These are phyloP conservation scores for Cyclotella sp. DNA, from an alignment of 108 stramenopile genomes.

Conservation along the genomic window DNA sequence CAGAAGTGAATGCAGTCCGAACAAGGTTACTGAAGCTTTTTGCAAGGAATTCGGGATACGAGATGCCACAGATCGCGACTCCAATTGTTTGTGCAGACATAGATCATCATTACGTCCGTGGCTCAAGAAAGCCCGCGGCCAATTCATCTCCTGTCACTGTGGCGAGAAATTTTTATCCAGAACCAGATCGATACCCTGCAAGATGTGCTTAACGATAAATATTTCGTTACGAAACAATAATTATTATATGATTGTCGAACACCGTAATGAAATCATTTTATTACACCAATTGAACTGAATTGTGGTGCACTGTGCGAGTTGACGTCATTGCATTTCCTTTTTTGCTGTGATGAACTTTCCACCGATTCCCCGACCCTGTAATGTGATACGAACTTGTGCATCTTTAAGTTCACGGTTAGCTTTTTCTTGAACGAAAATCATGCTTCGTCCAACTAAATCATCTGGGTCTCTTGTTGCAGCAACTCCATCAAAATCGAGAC, in stretches of 20 bases:
- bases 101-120: background rate
- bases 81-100: slow-evolving; percentile 9
- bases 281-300: background rate
- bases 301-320: too few species aligned
- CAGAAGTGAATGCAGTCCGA: slow-evolving; percentile 19
- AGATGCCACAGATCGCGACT: slow-evolving; percentile 31
- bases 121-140: background rate
- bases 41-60: slow-evolving; percentile 17
- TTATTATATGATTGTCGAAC: background rate
- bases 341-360: slow-evolving; percentile 29
- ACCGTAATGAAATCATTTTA: background rate
- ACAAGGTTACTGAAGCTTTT: slow-evolving; percentile 20
- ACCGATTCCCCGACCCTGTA: slow-evolving; percentile 26
- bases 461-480: slow-evolving; percentile 66
- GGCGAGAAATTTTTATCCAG: slow-evolving; percentile 10
- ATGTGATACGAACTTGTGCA: background rate
- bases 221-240: background rate
- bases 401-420: background rate
- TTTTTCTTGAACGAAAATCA: background rate
- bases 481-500: slow-evolving; percentile 66
- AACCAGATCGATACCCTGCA: slow-evolving; percentile 2
- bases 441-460: slow-evolving; percentile 60
- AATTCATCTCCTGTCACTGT: slow-evolving; percentile 24
- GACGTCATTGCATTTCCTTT: background rate
- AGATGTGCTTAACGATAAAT: slow-evolving; percentile 13